Conservation (phyloP, 2,329 filamentous ascomycete genomes). For the Aotearoamyces nothofagi region DNA sequence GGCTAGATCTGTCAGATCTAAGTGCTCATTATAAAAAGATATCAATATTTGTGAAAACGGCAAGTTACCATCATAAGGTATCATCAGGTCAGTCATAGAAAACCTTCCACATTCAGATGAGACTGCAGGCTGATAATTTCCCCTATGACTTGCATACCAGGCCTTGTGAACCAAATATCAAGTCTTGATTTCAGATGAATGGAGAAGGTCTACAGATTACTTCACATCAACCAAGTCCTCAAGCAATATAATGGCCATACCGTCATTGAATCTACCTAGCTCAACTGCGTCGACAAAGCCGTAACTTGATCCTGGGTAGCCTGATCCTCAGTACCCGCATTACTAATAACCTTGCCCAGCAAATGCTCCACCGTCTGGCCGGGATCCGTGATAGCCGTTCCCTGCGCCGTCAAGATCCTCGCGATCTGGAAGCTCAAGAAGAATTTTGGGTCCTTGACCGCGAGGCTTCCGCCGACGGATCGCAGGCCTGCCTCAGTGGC, state of each 20-base stretch:
- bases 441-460: slow-evolving; percentile 48
- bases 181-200: too few species aligned
- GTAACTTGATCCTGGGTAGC: slow-evolving; percentile 35
- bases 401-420: slow-evolving; percentile 43
- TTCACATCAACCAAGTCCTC: too few species aligned
- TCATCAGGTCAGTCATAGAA: too few species aligned
- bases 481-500: slow-evolving; percentile 44
- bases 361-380: slow-evolving; percentile 40
- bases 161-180: too few species aligned
- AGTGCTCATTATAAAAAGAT: slow-evolving; percentile 74
- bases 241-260: too few species aligned
- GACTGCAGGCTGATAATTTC: too few species aligned
- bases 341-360: slow-evolving; percentile 39
- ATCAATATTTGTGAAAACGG: too few species aligned
- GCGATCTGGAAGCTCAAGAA: slow-evolving; percentile 43
- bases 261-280: too few species aligned
- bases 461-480: slow-evolving; percentile 33
- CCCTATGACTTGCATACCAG: too few species aligned
- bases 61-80: too few species aligned
- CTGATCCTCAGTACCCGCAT: slow-evolving; percentile 32
- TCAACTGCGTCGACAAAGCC: slow-evolving; percentile 15
- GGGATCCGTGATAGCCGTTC: slow-evolving; percentile 32
- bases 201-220: too few species aligned
- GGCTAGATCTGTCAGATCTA: slow-evolving; percentile 30
- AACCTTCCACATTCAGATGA: too few species aligned